Conservation (phyloP, 352 stramenopile genomes). For the Plasmopara halstedii region DNA sequence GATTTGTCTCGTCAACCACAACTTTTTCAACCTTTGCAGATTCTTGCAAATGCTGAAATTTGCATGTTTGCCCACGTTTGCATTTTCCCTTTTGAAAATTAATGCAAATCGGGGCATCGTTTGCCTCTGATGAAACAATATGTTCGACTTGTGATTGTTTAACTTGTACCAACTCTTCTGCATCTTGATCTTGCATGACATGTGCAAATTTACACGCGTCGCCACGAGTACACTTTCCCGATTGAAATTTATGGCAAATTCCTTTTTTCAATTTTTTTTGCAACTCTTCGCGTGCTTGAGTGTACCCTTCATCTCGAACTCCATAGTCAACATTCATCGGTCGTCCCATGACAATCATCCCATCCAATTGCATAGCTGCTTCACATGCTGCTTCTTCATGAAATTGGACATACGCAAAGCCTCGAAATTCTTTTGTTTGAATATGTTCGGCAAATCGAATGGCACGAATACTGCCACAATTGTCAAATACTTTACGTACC, state of each 20-base stretch:
- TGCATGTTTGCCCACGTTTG: constrained; percentile 48
- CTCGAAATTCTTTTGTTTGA: constrained; percentile 78
- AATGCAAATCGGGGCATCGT: constrained; percentile 57
- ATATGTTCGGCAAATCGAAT: constrained; percentile 83
- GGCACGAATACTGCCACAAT: constrained; percentile 68
- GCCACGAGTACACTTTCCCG: constrained; percentile 46
- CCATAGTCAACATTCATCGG: constrained; percentile 82
- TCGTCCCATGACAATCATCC: constrained; percentile 76
- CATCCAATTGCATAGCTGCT: constrained; percentile 70
- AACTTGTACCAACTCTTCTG: constrained; percentile 34
- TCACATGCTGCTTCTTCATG: constrained; percentile 84
- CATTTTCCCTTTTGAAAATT: constrained; percentile 72
- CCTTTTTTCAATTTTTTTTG: constrained; percentile 74
- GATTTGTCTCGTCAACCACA: neutral
- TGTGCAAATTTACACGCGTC: constrained; percentile 71
- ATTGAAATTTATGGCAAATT: constrained; percentile 67
- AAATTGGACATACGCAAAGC: constrained; percentile 91
- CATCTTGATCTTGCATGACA: constrained; percentile 49
- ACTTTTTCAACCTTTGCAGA: neutral
- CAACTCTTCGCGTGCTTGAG: constrained; percentile 61
- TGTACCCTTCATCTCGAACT: constrained; percentile 52
- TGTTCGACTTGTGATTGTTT: constrained; percentile 25
- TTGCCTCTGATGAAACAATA: too few species aligned
- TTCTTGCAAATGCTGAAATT: constrained; percentile 46
- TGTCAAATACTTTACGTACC: constrained; percentile 72